Percentiles rank a stretch among this genome's conserved stretches.
Evolutionary conservation across 805 yeast genomes (phyloP).

Genomic region (Saccharomycopsis javanensis): DNA sequence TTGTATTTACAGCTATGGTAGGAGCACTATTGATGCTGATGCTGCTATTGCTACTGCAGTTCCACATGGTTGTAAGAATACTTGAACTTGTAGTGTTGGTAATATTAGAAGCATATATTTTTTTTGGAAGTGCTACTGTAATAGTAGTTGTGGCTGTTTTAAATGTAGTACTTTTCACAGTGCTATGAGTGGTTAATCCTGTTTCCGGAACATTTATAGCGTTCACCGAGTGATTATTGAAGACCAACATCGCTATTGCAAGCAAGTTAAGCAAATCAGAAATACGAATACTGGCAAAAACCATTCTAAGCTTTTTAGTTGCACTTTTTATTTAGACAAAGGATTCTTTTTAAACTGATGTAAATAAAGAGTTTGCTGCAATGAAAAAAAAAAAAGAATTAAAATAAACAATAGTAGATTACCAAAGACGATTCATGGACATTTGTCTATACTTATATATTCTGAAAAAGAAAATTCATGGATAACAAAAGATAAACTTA

Average conservation of each 20-base stretch:
- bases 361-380: too few species aligned
- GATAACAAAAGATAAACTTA: neutral
- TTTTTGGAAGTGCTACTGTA: neutral
- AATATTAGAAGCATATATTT: neutral
- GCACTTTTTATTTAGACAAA: too few species aligned
- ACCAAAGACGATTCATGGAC: neutral
- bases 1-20: neutral
- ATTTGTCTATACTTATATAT: neutral
- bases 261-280: neutral
- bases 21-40: neutral
- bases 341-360: too few species aligned
- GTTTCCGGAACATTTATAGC: neutral
- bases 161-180: neutral
- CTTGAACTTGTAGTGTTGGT: neutral
- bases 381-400: too few species aligned
- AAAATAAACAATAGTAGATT: too few species aligned
- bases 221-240: neutral
- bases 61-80: neutral
- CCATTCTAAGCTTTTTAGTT: too few species aligned
- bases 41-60: neutral
- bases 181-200: neutral
- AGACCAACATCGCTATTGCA: neutral
- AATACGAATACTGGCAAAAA: neutral
- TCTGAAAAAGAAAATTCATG: neutral
- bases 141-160: neutral